These are phyloP conservation scores for Auricularia heimuer DNA, from an alignment of 768 basidiomycete genomes.

Conservation along the genomic window DNA sequence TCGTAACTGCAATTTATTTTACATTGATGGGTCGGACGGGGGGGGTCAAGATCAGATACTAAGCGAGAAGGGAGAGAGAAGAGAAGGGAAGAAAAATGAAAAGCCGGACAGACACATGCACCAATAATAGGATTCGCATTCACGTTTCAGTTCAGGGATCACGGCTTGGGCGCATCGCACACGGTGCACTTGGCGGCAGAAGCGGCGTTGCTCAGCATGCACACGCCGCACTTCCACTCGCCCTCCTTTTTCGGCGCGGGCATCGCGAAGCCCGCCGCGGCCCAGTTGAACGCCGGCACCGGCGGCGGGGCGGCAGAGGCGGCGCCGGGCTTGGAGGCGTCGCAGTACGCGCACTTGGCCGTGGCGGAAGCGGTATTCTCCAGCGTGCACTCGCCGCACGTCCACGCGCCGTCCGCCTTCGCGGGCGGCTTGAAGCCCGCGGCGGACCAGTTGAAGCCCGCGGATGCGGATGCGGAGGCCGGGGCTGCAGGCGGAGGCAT, in stretches of 20 bases:
- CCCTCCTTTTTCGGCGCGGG: slow-evolving; percentile 9
- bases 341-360: slow-evolving; percentile 39
- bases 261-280: slow-evolving; percentile 39
- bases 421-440: slow-evolving; percentile 43
- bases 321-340: slow-evolving; percentile 22
- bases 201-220: slow-evolving; percentile 34
- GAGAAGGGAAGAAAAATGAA: too few relatives aligned
- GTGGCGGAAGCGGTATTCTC: slow-evolving; percentile 27
- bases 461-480: slow-evolving; percentile 7
- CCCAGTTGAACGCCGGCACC: slow-evolving; percentile 1
- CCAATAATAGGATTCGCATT: too few relatives aligned
- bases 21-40: too few relatives aligned
- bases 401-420: slow-evolving; percentile 34
- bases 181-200: slow-evolving; percentile 37
- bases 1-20: too few relatives aligned
- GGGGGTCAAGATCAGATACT: too few relatives aligned
- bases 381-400: slow-evolving; percentile 42
- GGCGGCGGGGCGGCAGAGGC: not conserved
- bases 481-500: slow-evolving; percentile 3
- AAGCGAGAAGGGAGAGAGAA: too few relatives aligned
- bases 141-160: too few relatives aligned
- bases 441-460: slow-evolving; percentile 51
- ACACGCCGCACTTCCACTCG: slow-evolving; percentile 19
- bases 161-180: slow-evolving; percentile 32
- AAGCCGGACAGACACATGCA: too few relatives aligned